Evolutionary conservation across 345 rosid species (phyloP).

Genomic region (Raphanus sativus): DNA sequence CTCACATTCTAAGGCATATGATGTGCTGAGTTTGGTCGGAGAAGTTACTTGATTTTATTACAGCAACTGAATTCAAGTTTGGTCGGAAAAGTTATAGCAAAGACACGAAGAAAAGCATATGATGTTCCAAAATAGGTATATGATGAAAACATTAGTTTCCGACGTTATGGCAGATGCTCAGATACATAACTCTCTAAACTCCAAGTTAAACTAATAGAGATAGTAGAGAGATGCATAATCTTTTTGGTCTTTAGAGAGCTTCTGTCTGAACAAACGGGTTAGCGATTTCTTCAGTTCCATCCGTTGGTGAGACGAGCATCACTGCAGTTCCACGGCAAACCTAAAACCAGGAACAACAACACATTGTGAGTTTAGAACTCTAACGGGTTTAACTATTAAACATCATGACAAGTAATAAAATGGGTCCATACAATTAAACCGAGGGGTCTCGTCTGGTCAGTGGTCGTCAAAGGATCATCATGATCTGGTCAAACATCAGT

Average conservation of each 20-base stretch:
- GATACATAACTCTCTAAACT: slow-evolving; percentile 1
- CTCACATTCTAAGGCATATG: no score
- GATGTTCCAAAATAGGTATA: slow-evolving; percentile 12
- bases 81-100: not conserved
- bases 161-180: slow-evolving; percentile 6
- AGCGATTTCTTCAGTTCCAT: slow-evolving; percentile 97
- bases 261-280: slow-evolving; percentile 91
- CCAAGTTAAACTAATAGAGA: slow-evolving; percentile 7
- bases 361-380: not conserved
- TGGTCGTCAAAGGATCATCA: slow-evolving; percentile 95
- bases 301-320: slow-evolving; percentile 97
- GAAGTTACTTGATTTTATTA: not conserved
- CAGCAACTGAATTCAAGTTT: not conserved
- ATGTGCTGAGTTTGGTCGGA: no score
- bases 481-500: slow-evolving; percentile 52
- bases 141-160: not conserved
- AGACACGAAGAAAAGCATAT: not conserved
- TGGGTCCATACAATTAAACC: slow-evolving; percentile 75
- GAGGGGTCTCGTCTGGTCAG: slow-evolving; percentile 89
- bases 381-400: not conserved
- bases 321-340: slow-evolving; percentile 98
- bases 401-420: no score
- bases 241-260: slow-evolving; percentile 55
- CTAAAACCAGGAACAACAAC: slow-evolving; percentile 41
- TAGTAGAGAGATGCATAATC: not conserved